Evolutionary conservation across 2,329 filamentous ascomycete genomes (phyloP).

Genomic region (Ilyonectria robusta): DNA sequence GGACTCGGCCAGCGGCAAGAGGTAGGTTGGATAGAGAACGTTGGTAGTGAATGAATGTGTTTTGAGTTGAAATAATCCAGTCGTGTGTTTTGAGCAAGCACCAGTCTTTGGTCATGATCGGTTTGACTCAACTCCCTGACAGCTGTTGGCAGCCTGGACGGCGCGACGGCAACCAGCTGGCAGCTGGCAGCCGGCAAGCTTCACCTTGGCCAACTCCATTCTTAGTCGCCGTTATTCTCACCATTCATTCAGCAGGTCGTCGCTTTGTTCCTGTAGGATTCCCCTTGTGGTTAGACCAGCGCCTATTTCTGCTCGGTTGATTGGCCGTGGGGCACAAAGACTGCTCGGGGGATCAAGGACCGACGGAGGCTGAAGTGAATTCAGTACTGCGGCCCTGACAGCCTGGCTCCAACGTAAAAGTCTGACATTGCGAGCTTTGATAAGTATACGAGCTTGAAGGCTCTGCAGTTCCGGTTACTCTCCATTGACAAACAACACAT

Average conservation of each 20-base stretch:
- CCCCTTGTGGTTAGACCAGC: neutral
- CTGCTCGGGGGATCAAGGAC: neutral
- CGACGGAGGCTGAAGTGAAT: neutral
- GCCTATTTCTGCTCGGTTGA: neutral
- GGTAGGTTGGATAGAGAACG: neutral
- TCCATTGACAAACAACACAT: neutral
- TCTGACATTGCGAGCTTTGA: neutral
- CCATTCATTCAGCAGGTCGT: neutral
- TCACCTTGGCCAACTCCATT: neutral
- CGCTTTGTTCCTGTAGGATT: neutral
- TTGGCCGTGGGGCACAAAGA: neutral
- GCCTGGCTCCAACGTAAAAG: neutral
- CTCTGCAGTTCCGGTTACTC: neutral
- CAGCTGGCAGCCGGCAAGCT: constrained; percentile 3
- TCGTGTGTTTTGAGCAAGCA: neutral
- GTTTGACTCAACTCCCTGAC: neutral
- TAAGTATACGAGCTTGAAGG: neutral
- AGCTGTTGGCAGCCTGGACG: neutral
- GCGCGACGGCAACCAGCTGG: neutral
- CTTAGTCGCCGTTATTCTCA: neutral
- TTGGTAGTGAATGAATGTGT: neutral
- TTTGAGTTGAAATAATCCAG: too few relatives aligned
- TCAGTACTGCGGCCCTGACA: too few relatives aligned
- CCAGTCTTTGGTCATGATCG: too few relatives aligned
- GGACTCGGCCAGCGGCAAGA: neutral